Evolutionary conservation across 129 eudicot species (phyloP), one percentile per base, ranked within the genome.

Genomic region (Tanacetum coccineum): DNA sequence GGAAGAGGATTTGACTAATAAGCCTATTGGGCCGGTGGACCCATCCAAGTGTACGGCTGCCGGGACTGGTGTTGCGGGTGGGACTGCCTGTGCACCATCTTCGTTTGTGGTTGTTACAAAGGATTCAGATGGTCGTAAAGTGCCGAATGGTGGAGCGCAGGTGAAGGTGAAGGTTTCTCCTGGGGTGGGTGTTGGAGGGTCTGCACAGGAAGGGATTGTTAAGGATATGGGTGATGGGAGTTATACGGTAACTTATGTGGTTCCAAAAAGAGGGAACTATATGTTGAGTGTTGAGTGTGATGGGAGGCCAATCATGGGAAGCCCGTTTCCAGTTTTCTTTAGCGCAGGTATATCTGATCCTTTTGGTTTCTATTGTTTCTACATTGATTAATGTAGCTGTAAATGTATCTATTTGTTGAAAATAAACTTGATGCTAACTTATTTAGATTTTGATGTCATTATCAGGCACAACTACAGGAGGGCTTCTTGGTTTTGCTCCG

Each of bases 171-270:
- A 80, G 74, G 95, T 94, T 70, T 68, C 83, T 36, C 95, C 99
- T 0, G 95, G 93, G 5, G 90, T 81, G 3, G 96, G 97, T 13
- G 97, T 89, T 58, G 99, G 97, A 6, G 99, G 95, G 13, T 63
- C 81, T n/a, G 97, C 89, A 8, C 87, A 78, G 76, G 99, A 94
- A 52, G 99, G 99, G 68, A 83, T 84, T 50, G 99, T 86, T 49
- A 94, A 89, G 80, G 99, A 94, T 75, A 83, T 80, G 80, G 97
- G 93, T 39, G 99, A 94, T 67, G 99, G 99, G 81, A 82, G 90
- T 3, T 94, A 89, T 64, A 80, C 92, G 2, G 92, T 87, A 10
- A 94, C 95, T 3, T 94, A 94, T 75, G 95, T 94, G 49, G 99
- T 94, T 21, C 87, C 96, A 0, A 94, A 89, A 71, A 81, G 95